Evolutionary conservation across 192 early-diverging fungal genomes (phyloP).

Genomic region (Coemansia sp.): DNA sequence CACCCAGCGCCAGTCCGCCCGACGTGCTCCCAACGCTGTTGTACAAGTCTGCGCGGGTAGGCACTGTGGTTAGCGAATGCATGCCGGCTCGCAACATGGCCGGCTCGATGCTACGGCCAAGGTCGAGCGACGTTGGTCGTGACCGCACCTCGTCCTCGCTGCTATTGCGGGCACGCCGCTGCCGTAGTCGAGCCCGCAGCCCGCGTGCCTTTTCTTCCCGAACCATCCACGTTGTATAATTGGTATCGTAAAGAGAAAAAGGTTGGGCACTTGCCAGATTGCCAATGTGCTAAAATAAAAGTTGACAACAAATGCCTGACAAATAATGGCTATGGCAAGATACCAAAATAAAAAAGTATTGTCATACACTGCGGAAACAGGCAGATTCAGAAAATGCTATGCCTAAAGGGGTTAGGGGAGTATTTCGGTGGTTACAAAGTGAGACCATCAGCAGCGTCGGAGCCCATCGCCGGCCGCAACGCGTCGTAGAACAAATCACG

Average conservation of each 20-base stretch:
- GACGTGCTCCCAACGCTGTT: neutral
- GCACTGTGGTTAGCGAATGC: slow-evolving; percentile 45
- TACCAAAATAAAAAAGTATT: no score
- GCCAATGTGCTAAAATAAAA: neutral
- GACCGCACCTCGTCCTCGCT: slow-evolving; percentile 47
- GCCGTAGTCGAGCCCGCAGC: slow-evolving; percentile 43
- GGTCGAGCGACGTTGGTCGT: slow-evolving; percentile 44
- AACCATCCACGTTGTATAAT: slow-evolving; percentile 11
- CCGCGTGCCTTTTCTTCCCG: slow-evolving; percentile 51
- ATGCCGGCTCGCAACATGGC: slow-evolving; percentile 20
- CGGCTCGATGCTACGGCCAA: slow-evolving; percentile 18
- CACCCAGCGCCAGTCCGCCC: slow-evolving; percentile 45
- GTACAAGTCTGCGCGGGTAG: slow-evolving; percentile 14
- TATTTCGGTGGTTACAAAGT: neutral
- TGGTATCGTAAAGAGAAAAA: neutral
- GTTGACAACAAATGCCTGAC: neutral
- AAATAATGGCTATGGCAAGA: neutral
- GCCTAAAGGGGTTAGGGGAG: slow-evolving; percentile 1
- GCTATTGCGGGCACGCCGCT: slow-evolving; percentile 43
- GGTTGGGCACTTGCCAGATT: neutral
- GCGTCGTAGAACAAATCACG: slow-evolving; percentile 69
- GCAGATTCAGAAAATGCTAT: neutral
- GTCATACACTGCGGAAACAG: neutral
- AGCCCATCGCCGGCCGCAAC: slow-evolving; percentile 48
- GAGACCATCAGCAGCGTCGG: slow-evolving; percentile 24